Evolutionary conservation across 805 yeast genomes (phyloP).

Genomic region (Kuraishia cidri): DNA sequence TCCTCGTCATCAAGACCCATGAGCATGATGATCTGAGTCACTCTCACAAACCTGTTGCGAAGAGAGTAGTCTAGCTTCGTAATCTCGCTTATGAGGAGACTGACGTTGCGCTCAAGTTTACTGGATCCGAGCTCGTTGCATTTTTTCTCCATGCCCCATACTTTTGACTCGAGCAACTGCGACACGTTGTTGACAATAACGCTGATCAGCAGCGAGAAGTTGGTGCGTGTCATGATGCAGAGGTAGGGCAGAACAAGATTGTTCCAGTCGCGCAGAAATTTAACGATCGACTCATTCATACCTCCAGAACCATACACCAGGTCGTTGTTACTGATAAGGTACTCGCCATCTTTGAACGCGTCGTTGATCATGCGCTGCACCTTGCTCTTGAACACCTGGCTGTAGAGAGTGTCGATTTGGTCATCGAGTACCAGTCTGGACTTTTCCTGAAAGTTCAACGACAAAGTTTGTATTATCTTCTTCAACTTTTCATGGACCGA

Average conservation of each 20-base stretch:
- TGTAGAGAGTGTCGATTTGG: constrained; percentile 24
- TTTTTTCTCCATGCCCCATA: constrained; percentile 56
- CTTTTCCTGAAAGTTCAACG: constrained; percentile 1
- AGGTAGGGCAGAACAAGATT: constrained; percentile 54
- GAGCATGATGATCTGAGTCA: constrained; percentile 78
- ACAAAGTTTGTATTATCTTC: background rate
- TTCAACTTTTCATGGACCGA: background rate
- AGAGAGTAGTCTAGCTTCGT: constrained; percentile 66
- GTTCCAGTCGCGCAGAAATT: constrained; percentile 61
- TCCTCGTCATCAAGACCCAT: constrained; percentile 69
- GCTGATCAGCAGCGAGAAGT: constrained; percentile 39
- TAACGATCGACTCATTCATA: constrained; percentile 21
- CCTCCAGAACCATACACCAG: constrained; percentile 3
- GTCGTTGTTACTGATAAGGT: constrained; percentile 15
- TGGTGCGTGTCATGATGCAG: constrained; percentile 21
- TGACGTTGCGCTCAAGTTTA: constrained; percentile 74
- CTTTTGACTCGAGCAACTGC: constrained; percentile 49
- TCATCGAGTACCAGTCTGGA: background rate
- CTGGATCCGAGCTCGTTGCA: constrained; percentile 80
- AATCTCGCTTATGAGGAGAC: constrained; percentile 63
- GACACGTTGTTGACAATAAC: constrained; percentile 48
- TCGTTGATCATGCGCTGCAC: constrained; percentile 23
- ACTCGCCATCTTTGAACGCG: constrained; percentile 28
- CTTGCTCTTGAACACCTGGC: constrained; percentile 24
- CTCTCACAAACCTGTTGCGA: constrained; percentile 69